Base-by-base conservation (phyloP, 441 rosid species). In the Gossypium schwendimanii region DNA sequence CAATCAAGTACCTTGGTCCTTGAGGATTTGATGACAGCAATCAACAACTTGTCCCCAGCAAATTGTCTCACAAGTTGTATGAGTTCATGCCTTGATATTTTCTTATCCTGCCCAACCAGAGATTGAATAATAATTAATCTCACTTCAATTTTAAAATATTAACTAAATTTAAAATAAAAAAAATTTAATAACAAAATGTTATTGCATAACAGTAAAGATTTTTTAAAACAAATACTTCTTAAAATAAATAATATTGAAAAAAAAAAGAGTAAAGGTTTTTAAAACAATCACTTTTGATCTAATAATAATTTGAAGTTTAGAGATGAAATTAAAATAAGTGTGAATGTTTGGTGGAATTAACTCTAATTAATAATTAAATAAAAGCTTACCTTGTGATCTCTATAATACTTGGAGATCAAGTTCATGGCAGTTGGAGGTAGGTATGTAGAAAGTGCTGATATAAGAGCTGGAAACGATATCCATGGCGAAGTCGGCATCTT, bases 21-120 rank as follows among this genome's bases (percentile, higher is more conserved):
- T 59, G 75, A 81, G 57, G 89, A 80, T 73, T 87, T 87, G 75
- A 91, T 91, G 71, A 90, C 84, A 20, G 86, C 75, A 72, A 88
- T 83, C 85, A 93, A 81, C 76, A 93, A 69, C 66, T 75, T 83
- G 81, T 93, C 97, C 75, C 97, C 98, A 0, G 89, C 85, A 39
- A 89, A 70, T 44, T 74, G 77, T 73, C 98, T 84, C 65, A 88
- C 80, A 53, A 81, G 75, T 17, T 76, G 84, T 47, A 91, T 83
- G 2, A 93, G 65, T 28, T 93, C 91, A 45, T 72, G 77, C 69
- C 94, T 79, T 1, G 91, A 76, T 60, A 91, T 83, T 81, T 89
- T 91, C 79, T 73, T 81, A 17, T 78, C 88, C 98, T 93, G 87
- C 33, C 69, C 1, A 12, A 55, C 53, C 60, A 31, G 36, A 31